Base-by-base conservation (phyloP, 352 stramenopile genomes). In the Globisporangium acanthophoron region DNA sequence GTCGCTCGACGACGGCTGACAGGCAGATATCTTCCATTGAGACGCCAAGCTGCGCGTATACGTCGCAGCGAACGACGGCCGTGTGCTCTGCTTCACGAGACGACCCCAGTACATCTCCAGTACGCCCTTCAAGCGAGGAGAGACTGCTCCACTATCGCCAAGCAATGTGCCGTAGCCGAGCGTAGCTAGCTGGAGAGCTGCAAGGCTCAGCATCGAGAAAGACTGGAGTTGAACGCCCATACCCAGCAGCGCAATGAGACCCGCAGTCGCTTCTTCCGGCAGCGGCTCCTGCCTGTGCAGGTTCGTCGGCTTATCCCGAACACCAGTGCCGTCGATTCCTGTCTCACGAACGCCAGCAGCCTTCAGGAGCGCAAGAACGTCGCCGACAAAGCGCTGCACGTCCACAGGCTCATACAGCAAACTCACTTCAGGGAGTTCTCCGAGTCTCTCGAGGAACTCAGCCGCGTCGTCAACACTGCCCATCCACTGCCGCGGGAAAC, bases 321-420 rank as follows among this genome's bases (percentile, higher is more conserved):
- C 44, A n/a, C 15, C 18, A 11, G 54, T 59, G 15, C 58, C 29
- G 9, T 47, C 24, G 20, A 68, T 49, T 16, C 56, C 37, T 57
- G 41, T 29, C 40, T 46, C 21, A 61, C 60, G 46, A 55, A 85
- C 33, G 31, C 69, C 65, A n/a, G 47, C 45, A 5, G 55, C 37
- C 40, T 61, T 46, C 21, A 85, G 37, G 2, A 71, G 52, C 20
- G 53, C 46, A 3, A 56, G 53, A 7, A 73, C 64, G 5, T 63
- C 59, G 9, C 50, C 20, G 1, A 63, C 48, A 66, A 92, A 89
- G 29, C 40, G 56, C 16, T 69, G 61, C 0, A 76, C 35, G 52
- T 88, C 65, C 33, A 92, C 70, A 0, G 80, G 76, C 39, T 92
- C 82, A 51, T 92, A 92, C 5, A 85, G 63, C 11, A 92, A 55